phyloP scores from a whole-genome alignment of 257 asterid species.

The Eustoma russellianum region DNA sequence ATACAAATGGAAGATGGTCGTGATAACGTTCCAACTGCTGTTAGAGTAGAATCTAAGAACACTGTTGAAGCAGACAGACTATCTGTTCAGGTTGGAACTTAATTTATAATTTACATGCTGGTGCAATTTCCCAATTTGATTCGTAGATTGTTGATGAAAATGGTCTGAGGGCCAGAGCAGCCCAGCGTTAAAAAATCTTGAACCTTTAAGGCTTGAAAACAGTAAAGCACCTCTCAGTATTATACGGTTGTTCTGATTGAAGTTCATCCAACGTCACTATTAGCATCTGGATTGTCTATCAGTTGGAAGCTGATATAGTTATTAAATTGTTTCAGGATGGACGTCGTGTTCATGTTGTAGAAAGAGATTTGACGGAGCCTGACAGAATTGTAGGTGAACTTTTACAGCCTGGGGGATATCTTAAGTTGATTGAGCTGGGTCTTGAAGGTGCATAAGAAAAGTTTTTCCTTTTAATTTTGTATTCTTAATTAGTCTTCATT shows the following conservation, averaged over 20 bases:
- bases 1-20: too few relatives aligned
- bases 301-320: neutral
- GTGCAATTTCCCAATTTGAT: too few relatives aligned
- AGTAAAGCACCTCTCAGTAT: too few relatives aligned
- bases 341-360: conserved; percentile 31
- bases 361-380: conserved; percentile 37
- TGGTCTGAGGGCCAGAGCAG: too few relatives aligned
- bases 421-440: conserved; percentile 36
- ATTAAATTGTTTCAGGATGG: conserved; percentile 24
- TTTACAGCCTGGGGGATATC: conserved; percentile 42
- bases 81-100: neutral
- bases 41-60: too few relatives aligned
- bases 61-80: too few relatives aligned
- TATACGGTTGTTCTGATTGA: neutral
- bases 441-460: conserved; percentile 18
- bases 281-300: neutral
- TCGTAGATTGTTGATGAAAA: too few relatives aligned
- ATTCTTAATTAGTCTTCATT: neutral
- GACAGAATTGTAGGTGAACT: conserved; percentile 38
- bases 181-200: too few relatives aligned
- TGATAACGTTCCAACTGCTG: neutral
- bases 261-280: neutral
- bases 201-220: too few relatives aligned
- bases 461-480: neutral
- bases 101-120: too few relatives aligned